Percentiles rank a stretch among this genome's conserved stretches.
phyloP scores from a whole-genome alignment of 345 rosid species.

The Theobroma cacao region DNA sequence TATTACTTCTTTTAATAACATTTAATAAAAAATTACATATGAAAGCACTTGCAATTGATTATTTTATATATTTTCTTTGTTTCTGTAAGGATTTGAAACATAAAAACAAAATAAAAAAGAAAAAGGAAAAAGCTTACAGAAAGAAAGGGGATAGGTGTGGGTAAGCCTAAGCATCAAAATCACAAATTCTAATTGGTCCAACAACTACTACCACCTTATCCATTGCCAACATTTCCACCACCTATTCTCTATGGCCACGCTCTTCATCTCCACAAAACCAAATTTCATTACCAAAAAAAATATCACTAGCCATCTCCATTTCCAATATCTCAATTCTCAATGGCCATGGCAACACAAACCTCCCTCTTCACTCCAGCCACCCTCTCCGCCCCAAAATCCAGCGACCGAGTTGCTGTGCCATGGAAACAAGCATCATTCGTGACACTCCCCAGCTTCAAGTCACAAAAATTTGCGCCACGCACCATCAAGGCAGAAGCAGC shows the following conservation, averaged over 20 bases:
- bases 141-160: neutral
- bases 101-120: no score
- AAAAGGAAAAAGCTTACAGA: neutral
- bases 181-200: neutral
- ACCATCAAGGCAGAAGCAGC: conserved; percentile 34
- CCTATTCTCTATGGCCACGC: neutral
- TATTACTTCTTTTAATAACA: no score
- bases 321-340: neutral
- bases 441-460: neutral
- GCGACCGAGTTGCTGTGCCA: neutral
- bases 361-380: neutral
- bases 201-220: conserved; percentile 1
- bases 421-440: neutral
- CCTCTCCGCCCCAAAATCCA: neutral
- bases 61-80: neutral
- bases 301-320: neutral
- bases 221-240: neutral
- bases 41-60: no score
- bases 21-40: no score
- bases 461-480: neutral
- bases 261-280: neutral
- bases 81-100: neutral
- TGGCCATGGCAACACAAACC: conserved; percentile 6
- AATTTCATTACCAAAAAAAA: neutral
- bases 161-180: neutral